A percentile compares a stretch with the other conserved stretches of the same genome.
phyloP scores from a whole-genome alignment of 495 filamentous ascomycete species.

The Sporormia fimetaria region DNA sequence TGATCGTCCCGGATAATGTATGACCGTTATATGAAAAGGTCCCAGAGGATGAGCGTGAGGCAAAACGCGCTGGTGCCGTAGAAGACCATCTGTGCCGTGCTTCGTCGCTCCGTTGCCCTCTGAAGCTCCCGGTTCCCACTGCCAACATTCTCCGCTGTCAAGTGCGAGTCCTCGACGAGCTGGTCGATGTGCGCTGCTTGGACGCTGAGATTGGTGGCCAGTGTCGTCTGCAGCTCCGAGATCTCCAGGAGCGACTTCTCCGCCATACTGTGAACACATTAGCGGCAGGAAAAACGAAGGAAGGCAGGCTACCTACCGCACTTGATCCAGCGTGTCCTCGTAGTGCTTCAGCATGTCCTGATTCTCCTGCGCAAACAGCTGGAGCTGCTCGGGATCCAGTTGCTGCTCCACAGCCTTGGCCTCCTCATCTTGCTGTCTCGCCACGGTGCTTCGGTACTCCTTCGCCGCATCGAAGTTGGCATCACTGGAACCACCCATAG shows the following conservation, averaged over 20 bases:
- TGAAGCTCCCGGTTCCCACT: conserved; percentile 87
- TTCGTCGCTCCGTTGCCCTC: conserved; percentile 64
- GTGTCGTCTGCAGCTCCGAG: conserved; percentile 76
- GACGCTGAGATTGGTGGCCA: conserved; percentile 69
- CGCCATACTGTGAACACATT: conserved; percentile 49
- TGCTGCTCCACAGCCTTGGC: conserved; percentile 45
- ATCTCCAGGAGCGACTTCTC: conserved; percentile 90
- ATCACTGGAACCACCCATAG: conserved; percentile 18
- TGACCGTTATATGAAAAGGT: conserved; percentile 71
- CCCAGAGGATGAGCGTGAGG: conserved; percentile 77
- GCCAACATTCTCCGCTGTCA: conserved; percentile 74
- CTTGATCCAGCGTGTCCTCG: conserved; percentile 82
- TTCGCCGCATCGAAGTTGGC: not conserved
- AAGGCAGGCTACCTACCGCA: conserved; percentile 45
- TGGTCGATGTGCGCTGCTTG: conserved; percentile 82
- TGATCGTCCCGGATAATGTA: not conserved
- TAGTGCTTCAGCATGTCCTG: conserved; percentile 84
- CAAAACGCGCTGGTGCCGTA: conserved; percentile 76
- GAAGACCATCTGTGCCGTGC: conserved; percentile 81
- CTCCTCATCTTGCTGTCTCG: conserved; percentile 31
- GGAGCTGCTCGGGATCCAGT: conserved; percentile 70
- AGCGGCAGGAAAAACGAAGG: not conserved
- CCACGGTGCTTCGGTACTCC: conserved; percentile 11
- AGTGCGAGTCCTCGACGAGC: conserved; percentile 70
- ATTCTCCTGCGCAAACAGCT: conserved; percentile 91